Base-by-base conservation (phyloP, 176 grass and related monocot genomes). In the Bolboschoenus planiculmis region DNA sequence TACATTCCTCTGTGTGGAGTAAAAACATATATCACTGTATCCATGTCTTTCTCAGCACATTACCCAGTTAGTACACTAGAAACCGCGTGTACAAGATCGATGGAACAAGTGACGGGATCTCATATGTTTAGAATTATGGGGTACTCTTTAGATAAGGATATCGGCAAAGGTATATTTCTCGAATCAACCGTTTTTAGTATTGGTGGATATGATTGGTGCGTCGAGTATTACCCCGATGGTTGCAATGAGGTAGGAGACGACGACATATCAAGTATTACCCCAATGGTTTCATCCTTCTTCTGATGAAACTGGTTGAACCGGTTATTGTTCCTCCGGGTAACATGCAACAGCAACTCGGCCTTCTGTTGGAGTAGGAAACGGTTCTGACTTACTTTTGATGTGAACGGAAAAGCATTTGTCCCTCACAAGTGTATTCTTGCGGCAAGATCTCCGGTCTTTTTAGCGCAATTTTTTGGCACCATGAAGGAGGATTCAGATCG, bases 381-480 rank as follows among this genome's bases (percentile, higher is more conserved):
- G 84, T n/a, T 10, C 78, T 1, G 87, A 89, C 10, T 89, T 47
- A 86, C 53, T 0, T 86, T 89, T 9, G 10, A 65, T 4, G 21
- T 83, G 0, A 36, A 53, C 0, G 53, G 73, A 4, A 53, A 81
- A 43, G 26, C 46, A 2, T 90, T 90, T 3, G 9, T 33, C 0
- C 73, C 85, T 3, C 85, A 87, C 73, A 73, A 33, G 3, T 2
- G 0, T 9, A 27, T 88, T 48, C 81, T 83, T 56, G 59, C 81
- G 2, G 81, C 61, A 14, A 43, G 81, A n/a, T 83, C 81, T 15
- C 16, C 56, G 43, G 58, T 83, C 8, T 83, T 70, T 53, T 24
- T 6, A 20, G 81, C 81, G 3, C 81, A 83, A 71, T 83, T 83
- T 50, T 83, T 83, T n/a, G 81, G 81, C 2, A 59, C 33, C 42